Evolutionary conservation across 495 filamentous ascomycete species (phyloP), one percentile per base, ranked within the genome.

Genomic region (Penicillium maclennaniae): DNA sequence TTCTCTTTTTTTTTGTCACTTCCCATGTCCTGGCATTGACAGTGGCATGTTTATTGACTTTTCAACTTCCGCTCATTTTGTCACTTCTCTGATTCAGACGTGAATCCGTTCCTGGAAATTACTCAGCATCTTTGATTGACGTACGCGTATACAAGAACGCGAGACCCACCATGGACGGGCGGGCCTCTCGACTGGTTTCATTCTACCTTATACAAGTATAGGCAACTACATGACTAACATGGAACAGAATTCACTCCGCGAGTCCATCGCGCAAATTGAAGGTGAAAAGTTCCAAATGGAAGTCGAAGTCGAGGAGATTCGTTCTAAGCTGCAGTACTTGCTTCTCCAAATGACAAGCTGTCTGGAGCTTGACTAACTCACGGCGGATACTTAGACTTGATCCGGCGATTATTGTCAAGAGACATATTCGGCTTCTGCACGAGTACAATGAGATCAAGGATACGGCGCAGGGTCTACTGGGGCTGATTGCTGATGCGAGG

Each of bases 401-500:
- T 43, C 62, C 68, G 6, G 55, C 74, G 51, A 60, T 62, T n/a
- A 73, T 78, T 8, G 81, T 89, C 23, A 77, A 84, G 45, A 72
- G 65, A 7, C 87, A 91, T 66, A 89, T 90, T 57, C 72, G 70
- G 51, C 74, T 85, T 1, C 70, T 92, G 7, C 86, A 89, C 60
- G 72, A 83, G 47, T 91, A 91, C 74, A 92, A 92, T 66, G 88
- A 89, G 55, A 83, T 91, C 60, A 81, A 84, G 45, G 88, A 91
- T 64, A 69, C 87, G 3, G 88, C 80, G 0, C 84, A 85, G 63
- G 86, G 87, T 0, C 62, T 92, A 16, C 83, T 90, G 69, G 86
- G 87, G 0, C 59, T 91, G 44, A 79, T 92, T 61, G 88, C 88
- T 3, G 88, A 92, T 37, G 76, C 79, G 42, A 67, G 81, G 17